Conservation (phyloP, 768 basidiomycete species). For the Leucocoprinus birnbaumii region DNA sequence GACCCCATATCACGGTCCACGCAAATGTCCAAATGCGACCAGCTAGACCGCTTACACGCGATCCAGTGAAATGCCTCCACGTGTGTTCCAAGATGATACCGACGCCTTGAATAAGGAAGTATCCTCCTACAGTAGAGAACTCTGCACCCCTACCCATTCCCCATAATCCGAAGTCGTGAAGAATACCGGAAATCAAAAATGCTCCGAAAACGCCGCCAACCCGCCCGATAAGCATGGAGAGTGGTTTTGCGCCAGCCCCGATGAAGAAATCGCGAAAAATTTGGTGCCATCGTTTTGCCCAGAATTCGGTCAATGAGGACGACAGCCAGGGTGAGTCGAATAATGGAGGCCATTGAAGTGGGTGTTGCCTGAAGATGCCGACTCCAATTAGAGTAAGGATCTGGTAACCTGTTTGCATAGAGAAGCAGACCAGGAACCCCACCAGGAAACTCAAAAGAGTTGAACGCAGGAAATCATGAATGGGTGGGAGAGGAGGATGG, state of each 20-base stretch:
- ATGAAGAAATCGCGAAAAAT: constrained; percentile 58
- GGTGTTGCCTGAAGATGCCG: constrained; percentile 43
- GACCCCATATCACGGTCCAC: constrained; percentile 48
- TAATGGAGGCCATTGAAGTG: constrained; percentile 60
- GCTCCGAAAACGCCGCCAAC: constrained; percentile 50
- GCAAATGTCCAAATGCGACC: constrained; percentile 51
- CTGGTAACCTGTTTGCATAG: constrained; percentile 42
- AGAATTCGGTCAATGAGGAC: constrained; percentile 59
- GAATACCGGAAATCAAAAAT: constrained; percentile 55
- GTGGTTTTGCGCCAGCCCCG: constrained; percentile 43
- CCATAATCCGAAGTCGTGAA: constrained; percentile 59
- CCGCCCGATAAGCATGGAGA: constrained; percentile 42
- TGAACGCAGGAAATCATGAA: constrained; percentile 40
- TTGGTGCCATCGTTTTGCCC: constrained; percentile 71
- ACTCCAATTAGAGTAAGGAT: constrained; percentile 40
- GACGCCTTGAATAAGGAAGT: constrained; percentile 56
- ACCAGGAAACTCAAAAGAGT: constrained; percentile 37
- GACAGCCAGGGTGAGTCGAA: constrained; percentile 56
- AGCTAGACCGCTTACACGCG: constrained; percentile 39
- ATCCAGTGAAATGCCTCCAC: constrained; percentile 44
- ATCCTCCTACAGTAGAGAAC: constrained; percentile 37
- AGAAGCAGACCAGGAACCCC: constrained; percentile 41
- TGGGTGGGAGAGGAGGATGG: constrained; percentile 31
- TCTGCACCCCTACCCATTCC: constrained; percentile 56
- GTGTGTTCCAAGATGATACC: constrained; percentile 46